A percentile compares a stretch with the other conserved stretches of the same genome.
Evolutionary conservation across 495 filamentous ascomycete species (phyloP).

Genomic region (Annulohypoxylon bovei): DNA sequence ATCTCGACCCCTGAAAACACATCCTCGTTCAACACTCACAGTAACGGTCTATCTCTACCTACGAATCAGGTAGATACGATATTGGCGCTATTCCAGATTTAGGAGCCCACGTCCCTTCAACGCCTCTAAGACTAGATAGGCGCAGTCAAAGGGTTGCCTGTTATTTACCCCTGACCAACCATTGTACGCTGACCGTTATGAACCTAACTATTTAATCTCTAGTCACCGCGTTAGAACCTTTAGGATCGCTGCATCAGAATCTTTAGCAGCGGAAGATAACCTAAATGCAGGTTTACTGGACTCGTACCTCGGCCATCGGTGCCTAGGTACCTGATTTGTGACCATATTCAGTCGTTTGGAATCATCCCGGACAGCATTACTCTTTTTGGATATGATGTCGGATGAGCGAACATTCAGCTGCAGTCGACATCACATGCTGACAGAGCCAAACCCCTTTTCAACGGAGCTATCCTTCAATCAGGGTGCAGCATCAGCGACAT

Average conservation of each 20-base stretch:
- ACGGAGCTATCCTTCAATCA: neutral
- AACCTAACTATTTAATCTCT: neutral
- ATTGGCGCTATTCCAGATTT: neutral
- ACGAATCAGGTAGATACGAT: neutral
- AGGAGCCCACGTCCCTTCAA: neutral
- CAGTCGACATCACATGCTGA: neutral
- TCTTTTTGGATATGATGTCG: neutral
- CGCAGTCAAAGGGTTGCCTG: neutral
- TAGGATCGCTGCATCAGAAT: neutral
- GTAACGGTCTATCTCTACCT: neutral
- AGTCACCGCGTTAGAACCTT: neutral
- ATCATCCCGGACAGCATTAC: neutral
- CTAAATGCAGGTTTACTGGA: neutral
- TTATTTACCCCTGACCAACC: neutral
- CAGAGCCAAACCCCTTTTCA: neutral
- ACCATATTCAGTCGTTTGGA: neutral
- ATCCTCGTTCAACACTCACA: neutral
- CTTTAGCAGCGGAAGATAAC: neutral
- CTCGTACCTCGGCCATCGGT: neutral
- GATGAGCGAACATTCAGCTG: neutral
- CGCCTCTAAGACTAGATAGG: neutral
- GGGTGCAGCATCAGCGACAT: neutral
- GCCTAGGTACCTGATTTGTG: neutral
- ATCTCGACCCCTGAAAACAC: neutral
- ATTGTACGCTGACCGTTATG: no score